These are phyloP conservation scores for Pythium aristosporum DNA, from an alignment of 352 stramenopile genomes.

Conservation along the genomic window DNA sequence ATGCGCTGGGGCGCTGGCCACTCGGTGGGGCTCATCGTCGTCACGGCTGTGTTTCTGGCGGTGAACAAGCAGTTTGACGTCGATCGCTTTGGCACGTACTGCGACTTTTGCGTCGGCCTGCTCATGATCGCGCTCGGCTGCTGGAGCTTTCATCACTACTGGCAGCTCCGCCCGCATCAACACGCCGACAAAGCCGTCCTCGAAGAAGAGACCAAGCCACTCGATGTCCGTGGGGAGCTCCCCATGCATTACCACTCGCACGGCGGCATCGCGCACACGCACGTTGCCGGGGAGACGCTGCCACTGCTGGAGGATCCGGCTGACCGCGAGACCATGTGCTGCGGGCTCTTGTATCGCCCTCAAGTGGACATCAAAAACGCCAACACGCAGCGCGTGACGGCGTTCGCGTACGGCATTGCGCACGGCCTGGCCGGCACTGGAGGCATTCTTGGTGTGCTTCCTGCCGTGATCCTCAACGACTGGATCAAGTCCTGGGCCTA, in stretches of 20 bases:
- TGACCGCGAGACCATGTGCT: slow-evolving; percentile 30
- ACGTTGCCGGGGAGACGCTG: slow-evolving; percentile 11
- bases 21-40: slow-evolving; percentile 69
- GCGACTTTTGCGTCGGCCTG: slow-evolving; percentile 57
- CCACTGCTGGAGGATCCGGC: slow-evolving; percentile 29
- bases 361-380: slow-evolving; percentile 50
- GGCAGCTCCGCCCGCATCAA: slow-evolving; percentile 32
- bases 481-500: slow-evolving; percentile 49
- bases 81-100: slow-evolving; percentile 44
- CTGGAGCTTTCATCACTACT: slow-evolving; percentile 44
- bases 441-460: slow-evolving; percentile 63
- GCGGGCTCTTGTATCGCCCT: slow-evolving; percentile 22
- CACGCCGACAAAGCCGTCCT: slow-evolving; percentile 30
- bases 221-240: too few relatives aligned
- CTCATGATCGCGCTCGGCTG: slow-evolving; percentile 55
- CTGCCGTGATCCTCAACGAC: slow-evolving; percentile 64
- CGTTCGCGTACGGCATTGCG: slow-evolving; percentile 59
- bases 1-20: slow-evolving; percentile 88
- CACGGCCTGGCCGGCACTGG: slow-evolving; percentile 66
- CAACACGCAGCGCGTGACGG: slow-evolving; percentile 33
- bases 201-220: slow-evolving; percentile 2
- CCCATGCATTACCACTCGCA: slow-evolving; percentile 8
- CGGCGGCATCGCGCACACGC: slow-evolving; percentile 3
- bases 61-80: slow-evolving; percentile 41
- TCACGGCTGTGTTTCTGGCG: slow-evolving; percentile 62